phyloP scores from a whole-genome alignment of 768 basidiomycete genomes.

The Austroboletus eburneus region DNA sequence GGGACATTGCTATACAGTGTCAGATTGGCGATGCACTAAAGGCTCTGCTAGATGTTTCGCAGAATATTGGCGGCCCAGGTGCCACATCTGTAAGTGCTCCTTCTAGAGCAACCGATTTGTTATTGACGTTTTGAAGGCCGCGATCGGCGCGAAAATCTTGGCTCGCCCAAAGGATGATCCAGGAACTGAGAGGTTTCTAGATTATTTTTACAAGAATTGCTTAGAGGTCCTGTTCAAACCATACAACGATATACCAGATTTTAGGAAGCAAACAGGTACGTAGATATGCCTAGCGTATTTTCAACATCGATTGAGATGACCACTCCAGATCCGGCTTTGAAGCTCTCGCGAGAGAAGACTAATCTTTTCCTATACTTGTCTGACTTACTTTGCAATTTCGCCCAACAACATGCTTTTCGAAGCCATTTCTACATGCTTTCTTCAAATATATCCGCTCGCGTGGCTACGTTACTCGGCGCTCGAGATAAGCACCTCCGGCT shows the following conservation, averaged over 20 bases:
- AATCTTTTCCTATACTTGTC: conserved; percentile 87
- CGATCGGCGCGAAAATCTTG: conserved; percentile 41
- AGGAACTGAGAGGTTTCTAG: conserved; percentile 82
- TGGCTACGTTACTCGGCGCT: conserved; percentile 73
- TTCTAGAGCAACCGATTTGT: background rate
- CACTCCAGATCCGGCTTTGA: conserved; percentile 45
- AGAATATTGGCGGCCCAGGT: conserved; percentile 34
- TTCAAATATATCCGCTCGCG: conserved; percentile 64
- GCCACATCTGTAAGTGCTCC: conserved; percentile 31
- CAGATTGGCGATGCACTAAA: conserved; percentile 87
- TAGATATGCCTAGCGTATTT: background rate
- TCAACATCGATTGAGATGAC: conserved; percentile 3
- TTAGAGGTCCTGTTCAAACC: conserved; percentile 79
- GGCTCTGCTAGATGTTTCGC: conserved; percentile 75
- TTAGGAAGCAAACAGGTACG: conserved; percentile 45
- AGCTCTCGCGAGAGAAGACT: conserved; percentile 66
- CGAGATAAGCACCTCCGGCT: conserved; percentile 91
- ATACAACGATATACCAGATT: conserved; percentile 68
- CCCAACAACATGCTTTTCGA: conserved; percentile 86
- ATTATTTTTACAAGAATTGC: conserved; percentile 90
- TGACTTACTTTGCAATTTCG: conserved; percentile 86
- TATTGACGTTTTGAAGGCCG: conserved; percentile 17
- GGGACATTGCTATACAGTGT: conserved; percentile 83
- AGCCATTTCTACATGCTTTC: conserved; percentile 89
- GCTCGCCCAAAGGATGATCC: conserved; percentile 76